Evolutionary conservation across 2,329 filamentous ascomycete genomes (phyloP), one percentile per base, ranked within the genome.

Genomic region (Colletotrichum magnum): DNA sequence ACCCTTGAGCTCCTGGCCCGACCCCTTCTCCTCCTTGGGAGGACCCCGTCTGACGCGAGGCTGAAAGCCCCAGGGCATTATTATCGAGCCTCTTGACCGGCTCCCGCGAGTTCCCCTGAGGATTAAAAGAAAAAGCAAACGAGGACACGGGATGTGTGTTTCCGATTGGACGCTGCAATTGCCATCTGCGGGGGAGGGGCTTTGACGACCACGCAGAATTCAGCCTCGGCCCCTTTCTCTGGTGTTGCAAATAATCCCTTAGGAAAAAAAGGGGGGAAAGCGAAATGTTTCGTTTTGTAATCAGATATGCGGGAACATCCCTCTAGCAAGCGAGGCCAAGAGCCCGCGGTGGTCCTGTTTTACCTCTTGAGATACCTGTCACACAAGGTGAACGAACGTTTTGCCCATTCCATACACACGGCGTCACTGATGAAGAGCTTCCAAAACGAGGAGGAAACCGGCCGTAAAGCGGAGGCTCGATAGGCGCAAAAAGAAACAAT

Each of bases 291-390:
- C 65, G 60, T 50, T 52, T 48, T 13, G 45, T 36, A 58, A 53
- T 59, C 47, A 26, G 24, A 52, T 26, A 65, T 64, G 60, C 65
- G 60, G 65, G 48, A 54, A 36, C 54, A 39, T 68, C 28, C 48
- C 48, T 59, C 50, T 28, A 54, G n/a, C 26, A 56, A 24, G 32
- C 52, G 59, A 50, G 36, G 18, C 26, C 28, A 15, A 47, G 24
- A 45, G 41, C 32, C 45, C 36, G 45, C 6, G 39, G 32, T 16
- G 26, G 24, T 13, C 26, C 41, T 63, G 24, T 28, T 50, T 26
- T 41, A 12, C 45, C 5, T 41, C 39, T 58, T 18, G 36, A 24
- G 36, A 16, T 26, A 15, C 47, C 52, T 45, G 10, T 41, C 18
- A 39, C 24, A 32, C 16, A 26, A 36, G 16, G 13, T 36, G 36